Base-by-base conservation (phyloP, 129 eudicot species). In the Glebionis coronaria region DNA sequence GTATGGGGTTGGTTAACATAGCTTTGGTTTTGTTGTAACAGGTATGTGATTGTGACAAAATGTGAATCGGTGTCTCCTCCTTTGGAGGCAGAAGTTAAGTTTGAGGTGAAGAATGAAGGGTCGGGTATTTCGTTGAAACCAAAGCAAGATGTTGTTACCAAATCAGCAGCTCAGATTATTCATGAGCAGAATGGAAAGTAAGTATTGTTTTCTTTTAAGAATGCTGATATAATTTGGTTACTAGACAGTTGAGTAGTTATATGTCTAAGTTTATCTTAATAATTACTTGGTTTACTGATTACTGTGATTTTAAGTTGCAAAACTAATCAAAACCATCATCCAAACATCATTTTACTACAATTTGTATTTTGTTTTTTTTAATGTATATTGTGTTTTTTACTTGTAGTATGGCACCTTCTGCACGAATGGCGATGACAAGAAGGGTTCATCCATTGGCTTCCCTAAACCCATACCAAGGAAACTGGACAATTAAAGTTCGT, bases 161-260 rank as follows among this genome's bases (percentile, higher is more conserved):
- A 93, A 83, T 93, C 99, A 57, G 99, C 97, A 44, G 95, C 95
- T 63, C 97, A 93, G 76, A 93, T 93, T 58, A 76, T 93, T 40
- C 70, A 82, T 73, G 99, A 93, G 47, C 99, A 93, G 61, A 78
- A 78, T 53, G 83, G 85, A 66, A 93, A 93, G 99, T 93, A 63
- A 82, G 99, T 45, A 7, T n/a, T n/a, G n/a, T n/a, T n/a, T n/a
- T n/a, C n/a, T n/a, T n/a, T n/a, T n/a, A n/a, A n/a, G n/a, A n/a
- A n/a, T n/a, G n/a, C n/a, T n/a, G n/a, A n/a, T n/a, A 31, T 31
- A 31, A 31, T 31, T 31, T 31, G 9, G 25, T 23, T 23, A 23
- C 2, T 23, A 23, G 25, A 23, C 25, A 23, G 25, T 23, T 23
- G 1, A 23, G 1, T 23, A 23, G 25, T 23, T 23, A 2, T 23